These are phyloP conservation scores for Chara braunii DNA, from an alignment of 139 green algal genomes.

Conservation along the genomic window DNA sequence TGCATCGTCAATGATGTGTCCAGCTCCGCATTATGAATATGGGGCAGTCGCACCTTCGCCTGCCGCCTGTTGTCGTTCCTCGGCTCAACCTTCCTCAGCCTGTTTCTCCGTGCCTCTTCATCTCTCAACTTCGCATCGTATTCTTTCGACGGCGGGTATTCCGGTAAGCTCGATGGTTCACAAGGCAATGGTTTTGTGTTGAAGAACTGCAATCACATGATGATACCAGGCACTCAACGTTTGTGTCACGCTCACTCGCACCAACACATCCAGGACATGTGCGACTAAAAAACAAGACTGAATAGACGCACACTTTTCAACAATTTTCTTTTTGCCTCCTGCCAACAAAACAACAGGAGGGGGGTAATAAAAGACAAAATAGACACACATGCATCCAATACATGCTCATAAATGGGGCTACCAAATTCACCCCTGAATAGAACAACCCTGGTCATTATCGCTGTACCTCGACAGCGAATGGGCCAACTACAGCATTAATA, in stretches of 20 bases:
- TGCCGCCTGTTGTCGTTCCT: not conserved
- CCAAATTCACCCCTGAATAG: too few relatives aligned
- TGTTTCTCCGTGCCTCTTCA: conserved; percentile 27
- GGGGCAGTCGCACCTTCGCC: not conserved
- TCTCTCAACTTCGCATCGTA: conserved; percentile 41
- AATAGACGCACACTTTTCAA: too few relatives aligned
- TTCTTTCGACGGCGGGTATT: conserved; percentile 41
- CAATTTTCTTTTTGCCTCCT: too few relatives aligned
- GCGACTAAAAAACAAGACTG: not conserved
- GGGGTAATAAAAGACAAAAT: too few relatives aligned
- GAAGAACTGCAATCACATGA: conserved; percentile 33
- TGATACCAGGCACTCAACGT: not conserved
- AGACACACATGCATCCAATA: too few relatives aligned
- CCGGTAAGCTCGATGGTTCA: conserved; percentile 21
- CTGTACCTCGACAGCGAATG: too few relatives aligned
- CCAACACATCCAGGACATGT: conserved; percentile 5
- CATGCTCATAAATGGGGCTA: too few relatives aligned
- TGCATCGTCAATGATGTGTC: not conserved
- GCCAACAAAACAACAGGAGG: too few relatives aligned
- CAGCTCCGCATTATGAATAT: not conserved
- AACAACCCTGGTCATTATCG: too few relatives aligned
- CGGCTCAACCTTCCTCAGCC: not conserved
- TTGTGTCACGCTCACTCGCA: not conserved
- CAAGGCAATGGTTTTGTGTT: conserved; percentile 27
- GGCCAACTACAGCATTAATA: too few relatives aligned